Evolutionary conservation across 192 early-diverging fungal genomes (phyloP), one percentile per base, ranked within the genome.

Genomic region (Funneliformis mosseae): DNA sequence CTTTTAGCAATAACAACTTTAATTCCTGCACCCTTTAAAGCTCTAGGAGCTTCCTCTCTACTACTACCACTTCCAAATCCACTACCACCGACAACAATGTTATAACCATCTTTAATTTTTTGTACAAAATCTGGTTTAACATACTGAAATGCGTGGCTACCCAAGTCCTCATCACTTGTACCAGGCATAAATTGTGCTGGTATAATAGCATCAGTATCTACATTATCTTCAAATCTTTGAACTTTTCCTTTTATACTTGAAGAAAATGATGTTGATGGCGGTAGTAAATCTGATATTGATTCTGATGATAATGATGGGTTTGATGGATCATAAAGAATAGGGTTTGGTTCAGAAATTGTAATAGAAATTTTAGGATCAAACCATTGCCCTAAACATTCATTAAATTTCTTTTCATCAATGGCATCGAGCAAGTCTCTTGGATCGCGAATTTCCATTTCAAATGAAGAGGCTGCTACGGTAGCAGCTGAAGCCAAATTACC

Each of bases 1-100:
- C 92, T 92, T 85, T 93, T 95, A 50, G 93, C 93, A 78, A 95
- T 94, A 33, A 95, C 93, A 25, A 91, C 92, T 87, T 94, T 90
- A 74, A 94, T 80, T 38, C 86, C 85, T 27, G 89, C 88, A 63
- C 91, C 93, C 80, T 88, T 91, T 63, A 94, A 84, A 9, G 93
- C 92, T 81, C 92, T 89, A 45, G 93, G 93, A 25, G 93, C 93
- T 81, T 93, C 93, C 77, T 94, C 93, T 84, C 93, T 89, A 75
- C 92, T 93, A 10, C 92, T 93, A 74, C 93, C 93, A 28, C 89
- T 90, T 64, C 93, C 93, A 82, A 94, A 94, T 67, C 93, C 93
- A 80, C 72, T 80, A 41, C 92, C 93, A 68, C 85, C 93, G 43
- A 94, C 92, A 41, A 94, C 88, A 80, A 94, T 92, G 82, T 87